Percentiles rank a stretch among this genome's conserved stretches.
phyloP scores from a whole-genome alignment of 2,329 filamentous ascomycete species.

The Byssoonygena ceratinophila region DNA sequence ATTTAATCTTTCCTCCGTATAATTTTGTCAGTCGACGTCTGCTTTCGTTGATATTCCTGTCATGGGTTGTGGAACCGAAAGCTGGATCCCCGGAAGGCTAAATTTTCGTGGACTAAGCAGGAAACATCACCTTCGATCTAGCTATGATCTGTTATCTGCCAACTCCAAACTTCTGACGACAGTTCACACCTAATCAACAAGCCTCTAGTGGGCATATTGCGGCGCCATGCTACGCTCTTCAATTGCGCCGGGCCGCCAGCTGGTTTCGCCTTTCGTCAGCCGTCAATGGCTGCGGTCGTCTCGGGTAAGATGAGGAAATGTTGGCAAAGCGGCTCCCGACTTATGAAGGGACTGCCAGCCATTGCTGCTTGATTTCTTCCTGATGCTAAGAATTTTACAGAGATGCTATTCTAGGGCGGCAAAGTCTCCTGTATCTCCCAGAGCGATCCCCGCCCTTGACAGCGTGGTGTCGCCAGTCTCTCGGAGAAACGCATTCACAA shows the following conservation, averaged over 20 bases:
- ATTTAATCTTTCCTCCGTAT: not conserved
- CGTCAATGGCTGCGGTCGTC: conserved; percentile 36
- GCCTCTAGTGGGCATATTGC: conserved; percentile 16
- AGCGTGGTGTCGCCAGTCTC: conserved; percentile 10
- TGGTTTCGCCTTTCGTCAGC: conserved; percentile 32
- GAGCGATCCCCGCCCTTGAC: conserved; percentile 16
- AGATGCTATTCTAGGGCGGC: conserved; percentile 29
- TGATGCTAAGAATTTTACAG: not conserved
- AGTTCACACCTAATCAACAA: conserved; percentile 3
- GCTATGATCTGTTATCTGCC: not conserved
- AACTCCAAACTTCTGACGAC: conserved; percentile 1
- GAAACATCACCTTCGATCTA: not conserved
- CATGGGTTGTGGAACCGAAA: not conserved
- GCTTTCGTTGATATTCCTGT: not conserved
- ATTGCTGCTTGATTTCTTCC: not conserved
- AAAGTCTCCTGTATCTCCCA: not conserved
- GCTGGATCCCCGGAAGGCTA: not conserved
- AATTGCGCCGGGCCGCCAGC: conserved; percentile 39
- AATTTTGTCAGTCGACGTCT: not conserved
- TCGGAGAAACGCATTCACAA: conserved; percentile 20
- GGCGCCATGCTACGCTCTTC: conserved; percentile 49
- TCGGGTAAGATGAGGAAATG: conserved; percentile 18
- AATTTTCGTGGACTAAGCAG: conserved; percentile 6
- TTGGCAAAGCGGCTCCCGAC: conserved; percentile 30
- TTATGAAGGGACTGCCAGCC: not conserved